Conservation (phyloP, 73 alveolate genomes). For the Paramecium sexaurelia region DNA sequence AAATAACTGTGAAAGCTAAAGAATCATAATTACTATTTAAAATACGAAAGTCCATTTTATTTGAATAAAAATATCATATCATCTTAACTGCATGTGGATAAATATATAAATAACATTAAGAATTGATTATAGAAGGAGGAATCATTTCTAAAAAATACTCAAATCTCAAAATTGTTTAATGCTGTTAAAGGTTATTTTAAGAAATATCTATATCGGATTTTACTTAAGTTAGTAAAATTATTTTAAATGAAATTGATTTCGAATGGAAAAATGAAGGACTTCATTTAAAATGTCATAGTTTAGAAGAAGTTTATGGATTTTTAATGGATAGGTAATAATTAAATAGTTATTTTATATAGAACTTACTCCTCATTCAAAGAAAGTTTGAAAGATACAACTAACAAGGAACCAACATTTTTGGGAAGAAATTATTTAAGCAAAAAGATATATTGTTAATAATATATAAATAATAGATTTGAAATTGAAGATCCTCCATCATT, state of each 20-base stretch:
- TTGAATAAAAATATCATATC: slow-evolving; percentile 3
- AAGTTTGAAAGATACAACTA: neutral
- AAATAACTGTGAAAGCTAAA: neutral
- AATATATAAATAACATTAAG: neutral
- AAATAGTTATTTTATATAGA: neutral
- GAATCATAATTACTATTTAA: neutral
- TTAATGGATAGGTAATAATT: neutral
- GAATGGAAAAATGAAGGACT: neutral
- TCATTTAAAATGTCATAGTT: neutral
- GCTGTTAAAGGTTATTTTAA: neutral
- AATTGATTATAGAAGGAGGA: slow-evolving; percentile 2
- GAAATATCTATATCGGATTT: neutral
- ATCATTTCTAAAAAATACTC: neutral
- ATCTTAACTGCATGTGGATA: neutral
- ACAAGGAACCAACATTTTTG: slow-evolving; percentile 3
- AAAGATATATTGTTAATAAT: neutral
- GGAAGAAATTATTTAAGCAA: slow-evolving; percentile 37
- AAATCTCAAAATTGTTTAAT: neutral
- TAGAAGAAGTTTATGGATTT: slow-evolving; percentile 52
- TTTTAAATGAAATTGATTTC: neutral
- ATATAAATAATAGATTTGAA: neutral
- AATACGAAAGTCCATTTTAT: neutral
- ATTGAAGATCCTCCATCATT: neutral
- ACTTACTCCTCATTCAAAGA: neutral
- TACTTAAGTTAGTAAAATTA: neutral